Evolutionary conservation across 345 rosid species (phyloP).

Genomic region (Eucalyptus paniculata): DNA sequence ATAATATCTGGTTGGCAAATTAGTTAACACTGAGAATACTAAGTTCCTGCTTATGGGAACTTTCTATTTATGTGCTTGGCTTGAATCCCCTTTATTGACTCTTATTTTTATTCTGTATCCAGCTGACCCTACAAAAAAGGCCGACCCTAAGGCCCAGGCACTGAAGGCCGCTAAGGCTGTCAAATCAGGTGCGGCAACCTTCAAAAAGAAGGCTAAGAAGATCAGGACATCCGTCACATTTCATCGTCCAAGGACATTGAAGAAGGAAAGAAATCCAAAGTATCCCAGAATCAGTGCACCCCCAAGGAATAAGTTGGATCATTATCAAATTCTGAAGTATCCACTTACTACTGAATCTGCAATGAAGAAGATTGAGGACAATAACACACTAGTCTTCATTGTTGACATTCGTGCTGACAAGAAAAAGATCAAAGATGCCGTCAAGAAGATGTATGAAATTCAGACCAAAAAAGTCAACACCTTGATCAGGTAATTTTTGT

Average conservation of each 20-base stretch:
- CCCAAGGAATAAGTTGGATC: slow-evolving; percentile 59
- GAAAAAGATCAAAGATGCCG: slow-evolving; percentile 56
- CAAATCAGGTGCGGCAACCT: slow-evolving; percentile 36
- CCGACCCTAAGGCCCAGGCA: slow-evolving; percentile 56
- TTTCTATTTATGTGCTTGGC: background rate
- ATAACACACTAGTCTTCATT: slow-evolving; percentile 58
- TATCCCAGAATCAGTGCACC: slow-evolving; percentile 56
- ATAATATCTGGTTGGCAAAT: background rate
- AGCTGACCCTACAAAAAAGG: slow-evolving; percentile 21
- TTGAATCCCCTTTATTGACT: background rate
- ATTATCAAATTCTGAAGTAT: slow-evolving; percentile 48
- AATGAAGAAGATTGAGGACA: slow-evolving; percentile 66
- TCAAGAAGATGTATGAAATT: slow-evolving; percentile 59
- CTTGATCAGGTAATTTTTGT: slow-evolving; percentile 33
- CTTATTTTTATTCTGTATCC: background rate
- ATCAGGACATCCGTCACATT: slow-evolving; percentile 53
- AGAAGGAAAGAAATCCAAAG: slow-evolving; percentile 44
- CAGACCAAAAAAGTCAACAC: slow-evolving; percentile 61
- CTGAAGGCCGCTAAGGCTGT: slow-evolving; percentile 54
- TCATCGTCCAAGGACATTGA: slow-evolving; percentile 51
- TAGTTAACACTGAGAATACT: background rate
- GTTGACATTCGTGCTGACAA: slow-evolving; percentile 60
- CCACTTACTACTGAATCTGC: slow-evolving; percentile 68
- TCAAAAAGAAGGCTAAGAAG: slow-evolving; percentile 52
- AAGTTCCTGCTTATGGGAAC: background rate